Conservation (phyloP, 306 rosid genomes). For the Crotalaria pallida region DNA sequence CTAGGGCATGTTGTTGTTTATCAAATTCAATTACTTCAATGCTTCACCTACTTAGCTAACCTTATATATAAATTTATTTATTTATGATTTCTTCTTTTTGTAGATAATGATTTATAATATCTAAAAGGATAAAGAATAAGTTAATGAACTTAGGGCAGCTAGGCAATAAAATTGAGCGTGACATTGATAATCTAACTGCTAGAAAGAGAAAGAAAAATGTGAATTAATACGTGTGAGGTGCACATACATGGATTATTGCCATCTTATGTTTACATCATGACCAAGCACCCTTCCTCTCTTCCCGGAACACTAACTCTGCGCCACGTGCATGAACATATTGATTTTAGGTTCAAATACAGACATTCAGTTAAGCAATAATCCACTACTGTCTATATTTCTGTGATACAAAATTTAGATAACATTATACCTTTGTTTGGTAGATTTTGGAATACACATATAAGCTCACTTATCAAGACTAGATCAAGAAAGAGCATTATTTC, state of each 20-base stretch:
- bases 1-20: background rate
- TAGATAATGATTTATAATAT: no score
- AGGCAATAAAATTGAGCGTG: conserved; percentile 25
- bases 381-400: conserved; percentile 12
- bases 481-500: conserved; percentile 44
- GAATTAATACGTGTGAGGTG: conserved; percentile 16
- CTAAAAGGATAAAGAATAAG: background rate
- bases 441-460: conserved; percentile 27
- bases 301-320: background rate
- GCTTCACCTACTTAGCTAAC: conserved; percentile 11
- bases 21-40: background rate
- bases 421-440: conserved; percentile 30
- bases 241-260: conserved; percentile 18
- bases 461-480: conserved; percentile 58
- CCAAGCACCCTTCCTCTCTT: conserved; percentile 19
- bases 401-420: conserved; percentile 25
- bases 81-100: no score
- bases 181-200: conserved; percentile 26
- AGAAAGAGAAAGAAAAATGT: conserved; percentile 10
- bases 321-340: conserved; percentile 28
- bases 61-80: background rate
- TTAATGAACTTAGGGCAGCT: conserved; percentile 18
- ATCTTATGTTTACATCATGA: conserved; percentile 25
- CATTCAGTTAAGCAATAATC: conserved; percentile 30
- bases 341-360: conserved; percentile 32